Conservation (phyloP, 2,329 filamentous ascomycete genomes). For the Colletotrichum simmondsii region DNA sequence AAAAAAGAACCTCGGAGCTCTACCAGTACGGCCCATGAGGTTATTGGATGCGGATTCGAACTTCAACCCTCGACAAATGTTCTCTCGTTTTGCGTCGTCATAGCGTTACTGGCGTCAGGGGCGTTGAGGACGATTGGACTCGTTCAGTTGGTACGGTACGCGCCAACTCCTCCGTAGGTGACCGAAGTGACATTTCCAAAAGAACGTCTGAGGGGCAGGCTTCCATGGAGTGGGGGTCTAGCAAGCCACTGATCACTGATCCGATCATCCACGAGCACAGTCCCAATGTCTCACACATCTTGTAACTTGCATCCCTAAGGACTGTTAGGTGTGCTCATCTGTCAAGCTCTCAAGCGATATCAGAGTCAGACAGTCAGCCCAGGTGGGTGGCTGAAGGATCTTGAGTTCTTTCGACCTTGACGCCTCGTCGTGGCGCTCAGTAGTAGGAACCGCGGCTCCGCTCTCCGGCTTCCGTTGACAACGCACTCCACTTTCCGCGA, state of each 20-base stretch:
- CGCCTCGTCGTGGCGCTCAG: neutral
- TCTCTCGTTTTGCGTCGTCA: neutral
- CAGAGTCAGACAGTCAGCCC: neutral
- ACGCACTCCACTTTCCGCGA: neutral
- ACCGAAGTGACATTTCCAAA: constrained; percentile 15
- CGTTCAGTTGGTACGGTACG: neutral
- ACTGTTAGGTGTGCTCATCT: neutral
- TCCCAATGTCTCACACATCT: constrained; percentile 8
- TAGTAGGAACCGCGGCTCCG: neutral
- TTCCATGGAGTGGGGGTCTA: neutral
- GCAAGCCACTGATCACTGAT: constrained; percentile 25
- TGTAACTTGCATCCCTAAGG: neutral
- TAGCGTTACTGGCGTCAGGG: neutral
- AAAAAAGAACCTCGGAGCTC: neutral
- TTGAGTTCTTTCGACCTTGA: neutral
- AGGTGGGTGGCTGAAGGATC: neutral
- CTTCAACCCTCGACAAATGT: neutral
- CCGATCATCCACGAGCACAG: constrained; percentile 19
- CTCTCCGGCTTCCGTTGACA: constrained; percentile 12
- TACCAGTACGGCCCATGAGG: neutral
- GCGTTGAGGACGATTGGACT: neutral
- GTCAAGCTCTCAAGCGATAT: constrained; percentile 1
- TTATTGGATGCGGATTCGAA: neutral
- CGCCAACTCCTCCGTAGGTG: neutral
- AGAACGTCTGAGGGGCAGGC: neutral